Evolutionary conservation across 352 stramenopile species (phyloP).

Genomic region (Globisporangium yorkense): DNA sequence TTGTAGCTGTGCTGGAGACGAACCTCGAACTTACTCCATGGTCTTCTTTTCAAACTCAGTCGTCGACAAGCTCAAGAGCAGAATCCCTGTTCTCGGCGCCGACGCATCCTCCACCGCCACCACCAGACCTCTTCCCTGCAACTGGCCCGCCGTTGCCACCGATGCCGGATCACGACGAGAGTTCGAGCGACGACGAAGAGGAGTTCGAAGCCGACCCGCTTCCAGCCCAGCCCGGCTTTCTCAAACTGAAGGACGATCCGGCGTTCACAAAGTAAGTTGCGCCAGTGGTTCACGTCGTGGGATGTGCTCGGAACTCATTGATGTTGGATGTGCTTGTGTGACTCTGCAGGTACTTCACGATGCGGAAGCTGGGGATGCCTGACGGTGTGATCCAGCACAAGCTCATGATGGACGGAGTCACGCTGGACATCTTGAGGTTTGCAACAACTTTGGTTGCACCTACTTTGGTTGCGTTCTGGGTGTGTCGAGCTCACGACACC

Average conservation of each 20-base stretch:
- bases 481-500: background rate
- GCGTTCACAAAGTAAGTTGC: slow-evolving; percentile 53
- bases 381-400: slow-evolving; percentile 80
- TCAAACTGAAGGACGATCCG: slow-evolving; percentile 82
- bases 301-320: background rate
- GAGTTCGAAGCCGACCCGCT: slow-evolving; percentile 27
- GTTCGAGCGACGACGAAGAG: slow-evolving; percentile 57
- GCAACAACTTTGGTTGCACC: background rate
- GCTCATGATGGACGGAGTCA: slow-evolving; percentile 71
- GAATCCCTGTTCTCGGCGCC: slow-evolving; percentile 45
- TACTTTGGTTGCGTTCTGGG: too few species aligned
- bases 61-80: slow-evolving; percentile 34
- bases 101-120: slow-evolving; percentile 38
- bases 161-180: slow-evolving; percentile 38
- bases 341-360: slow-evolving; percentile 70
- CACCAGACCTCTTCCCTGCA: slow-evolving; percentile 16
- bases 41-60: slow-evolving; percentile 5
- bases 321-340: slow-evolving; percentile 2
- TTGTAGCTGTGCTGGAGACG: background rate
- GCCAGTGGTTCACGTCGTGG: background rate
- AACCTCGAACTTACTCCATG: too few species aligned
- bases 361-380: slow-evolving; percentile 75
- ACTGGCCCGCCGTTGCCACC: slow-evolving; percentile 18
- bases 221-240: slow-evolving; percentile 21
- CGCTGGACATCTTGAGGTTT: slow-evolving; percentile 59